phyloP scores from a whole-genome alignment of 179 eudicot species.

The Corrigiola litoralis region DNA sequence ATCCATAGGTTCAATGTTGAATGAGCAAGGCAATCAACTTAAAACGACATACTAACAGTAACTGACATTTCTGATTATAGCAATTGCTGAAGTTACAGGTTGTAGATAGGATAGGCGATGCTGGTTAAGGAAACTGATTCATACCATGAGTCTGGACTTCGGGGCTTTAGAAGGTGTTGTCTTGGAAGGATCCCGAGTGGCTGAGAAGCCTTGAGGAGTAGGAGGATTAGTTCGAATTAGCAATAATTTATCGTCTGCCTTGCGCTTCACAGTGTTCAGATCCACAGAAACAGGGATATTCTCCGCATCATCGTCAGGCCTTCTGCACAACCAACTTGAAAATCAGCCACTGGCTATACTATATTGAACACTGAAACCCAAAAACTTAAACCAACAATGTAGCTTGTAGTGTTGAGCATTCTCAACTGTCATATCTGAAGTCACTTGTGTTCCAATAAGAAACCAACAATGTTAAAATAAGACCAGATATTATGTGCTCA shows the following conservation, averaged over 20 bases:
- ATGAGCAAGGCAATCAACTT: too few species aligned
- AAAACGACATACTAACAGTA: too few species aligned
- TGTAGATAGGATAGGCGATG: too few species aligned
- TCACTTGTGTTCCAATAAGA: too few species aligned
- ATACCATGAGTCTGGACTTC: slow-evolving; percentile 50
- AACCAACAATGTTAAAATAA: too few species aligned
- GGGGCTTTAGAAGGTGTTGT: slow-evolving; percentile 46
- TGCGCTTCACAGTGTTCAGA: slow-evolving; percentile 39
- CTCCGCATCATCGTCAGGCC: slow-evolving; percentile 57
- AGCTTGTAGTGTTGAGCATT: too few species aligned
- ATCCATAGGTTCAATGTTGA: too few species aligned
- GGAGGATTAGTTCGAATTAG: slow-evolving; percentile 69
- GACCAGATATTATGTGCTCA: too few species aligned
- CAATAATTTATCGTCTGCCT: slow-evolving; percentile 29
- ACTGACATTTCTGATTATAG: too few species aligned
- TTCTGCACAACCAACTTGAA: slow-evolving; percentile 29
- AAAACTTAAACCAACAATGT: neutral
- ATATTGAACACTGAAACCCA: neutral
- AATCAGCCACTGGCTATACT: neutral
- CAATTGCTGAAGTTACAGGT: too few species aligned
- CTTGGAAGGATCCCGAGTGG: slow-evolving; percentile 33
- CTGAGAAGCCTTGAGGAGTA: slow-evolving; percentile 87
- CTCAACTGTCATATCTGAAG: too few species aligned
- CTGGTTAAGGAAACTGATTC: neutral
- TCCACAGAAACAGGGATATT: slow-evolving; percentile 48